phyloP scores from a whole-genome alignment of 2,329 filamentous ascomycete genomes.

The Calonectria montana region DNA sequence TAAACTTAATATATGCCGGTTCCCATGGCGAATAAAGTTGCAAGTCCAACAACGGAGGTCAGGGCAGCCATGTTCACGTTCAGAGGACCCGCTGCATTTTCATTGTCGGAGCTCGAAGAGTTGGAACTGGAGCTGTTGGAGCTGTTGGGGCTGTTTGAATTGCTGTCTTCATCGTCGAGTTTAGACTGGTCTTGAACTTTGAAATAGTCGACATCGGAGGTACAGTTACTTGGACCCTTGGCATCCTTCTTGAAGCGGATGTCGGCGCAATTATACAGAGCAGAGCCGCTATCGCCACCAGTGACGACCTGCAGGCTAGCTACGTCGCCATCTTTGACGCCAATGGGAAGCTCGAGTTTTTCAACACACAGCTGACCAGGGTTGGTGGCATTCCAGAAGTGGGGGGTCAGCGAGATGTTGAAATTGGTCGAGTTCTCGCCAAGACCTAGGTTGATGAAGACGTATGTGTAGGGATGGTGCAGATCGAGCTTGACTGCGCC shows the following conservation, averaged over 20 bases:
- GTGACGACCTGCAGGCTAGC: conserved; percentile 78
- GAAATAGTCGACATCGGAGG: conserved; percentile 56
- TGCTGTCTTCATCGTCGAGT: conserved; percentile 26
- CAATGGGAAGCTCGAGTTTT: conserved; percentile 65
- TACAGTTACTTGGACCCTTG: conserved; percentile 54
- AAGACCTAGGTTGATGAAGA: conserved; percentile 66
- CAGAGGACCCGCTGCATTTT: conserved; percentile 37
- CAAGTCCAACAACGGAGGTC: conserved; percentile 51
- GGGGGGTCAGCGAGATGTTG: conserved; percentile 74
- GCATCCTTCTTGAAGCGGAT: conserved; percentile 71
- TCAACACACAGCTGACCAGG: conserved; percentile 75
- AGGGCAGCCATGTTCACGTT: conserved; percentile 45
- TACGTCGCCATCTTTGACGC: conserved; percentile 68
- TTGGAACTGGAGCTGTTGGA: conserved; percentile 30
- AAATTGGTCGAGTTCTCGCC: conserved; percentile 68
- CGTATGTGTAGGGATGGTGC: conserved; percentile 63
- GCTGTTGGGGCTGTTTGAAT: conserved; percentile 22
- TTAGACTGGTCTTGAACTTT: conserved; percentile 45
- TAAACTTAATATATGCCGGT: conserved; percentile 46
- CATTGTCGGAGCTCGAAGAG: conserved; percentile 28
- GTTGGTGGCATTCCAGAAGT: conserved; percentile 69
- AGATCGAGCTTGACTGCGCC: conserved; percentile 61
- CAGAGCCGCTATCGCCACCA: conserved; percentile 65
- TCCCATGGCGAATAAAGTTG: conserved; percentile 51
- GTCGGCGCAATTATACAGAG: conserved; percentile 82